phyloP scores from a whole-genome alignment of 2,329 filamentous ascomycete species.

The Alternaria ethzedia region DNA sequence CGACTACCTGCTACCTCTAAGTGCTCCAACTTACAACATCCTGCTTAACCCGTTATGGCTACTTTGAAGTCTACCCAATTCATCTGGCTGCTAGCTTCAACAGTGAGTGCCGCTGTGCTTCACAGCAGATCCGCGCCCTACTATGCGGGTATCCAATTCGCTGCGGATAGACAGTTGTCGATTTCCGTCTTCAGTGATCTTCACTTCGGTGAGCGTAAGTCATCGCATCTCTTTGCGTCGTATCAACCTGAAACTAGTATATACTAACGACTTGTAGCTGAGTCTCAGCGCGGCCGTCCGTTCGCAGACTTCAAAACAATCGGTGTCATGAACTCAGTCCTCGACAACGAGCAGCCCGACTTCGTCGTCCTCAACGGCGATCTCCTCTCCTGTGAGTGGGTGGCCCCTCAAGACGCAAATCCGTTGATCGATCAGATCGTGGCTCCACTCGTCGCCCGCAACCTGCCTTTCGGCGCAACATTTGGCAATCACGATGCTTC shows the following conservation, averaged over 20 bases:
- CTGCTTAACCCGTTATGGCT: neutral
- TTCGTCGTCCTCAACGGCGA: slow-evolving; percentile 75
- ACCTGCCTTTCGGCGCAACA: slow-evolving; percentile 68
- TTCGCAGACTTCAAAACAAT: slow-evolving; percentile 64
- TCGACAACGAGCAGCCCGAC: slow-evolving; percentile 63
- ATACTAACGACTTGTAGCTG: slow-evolving; percentile 17
- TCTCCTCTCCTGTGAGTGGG: slow-evolving; percentile 69
- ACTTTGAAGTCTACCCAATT: slow-evolving; percentile 27
- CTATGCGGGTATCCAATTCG: slow-evolving; percentile 34
- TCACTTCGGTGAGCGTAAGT: slow-evolving; percentile 71
- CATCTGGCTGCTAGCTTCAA: slow-evolving; percentile 16
- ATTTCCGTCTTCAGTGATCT: slow-evolving; percentile 71
- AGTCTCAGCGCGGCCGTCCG: slow-evolving; percentile 8
- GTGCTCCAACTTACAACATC: neutral
- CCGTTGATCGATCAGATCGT: slow-evolving; percentile 32
- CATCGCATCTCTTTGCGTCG: slow-evolving; percentile 31
- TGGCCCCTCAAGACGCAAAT: slow-evolving; percentile 24
- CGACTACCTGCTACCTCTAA: neutral
- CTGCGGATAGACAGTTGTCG: slow-evolving; percentile 51
- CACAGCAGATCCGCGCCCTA: slow-evolving; percentile 10
- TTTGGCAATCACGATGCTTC: slow-evolving; percentile 73
- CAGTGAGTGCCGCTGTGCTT: slow-evolving; percentile 7
- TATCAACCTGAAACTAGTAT: neutral
- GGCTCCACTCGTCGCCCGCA: slow-evolving; percentile 59
- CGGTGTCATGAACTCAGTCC: slow-evolving; percentile 63